These are phyloP conservation scores for Stygiomarasmius scandens DNA, from an alignment of 1,284 basidiomycete species.

Conservation along the genomic window DNA sequence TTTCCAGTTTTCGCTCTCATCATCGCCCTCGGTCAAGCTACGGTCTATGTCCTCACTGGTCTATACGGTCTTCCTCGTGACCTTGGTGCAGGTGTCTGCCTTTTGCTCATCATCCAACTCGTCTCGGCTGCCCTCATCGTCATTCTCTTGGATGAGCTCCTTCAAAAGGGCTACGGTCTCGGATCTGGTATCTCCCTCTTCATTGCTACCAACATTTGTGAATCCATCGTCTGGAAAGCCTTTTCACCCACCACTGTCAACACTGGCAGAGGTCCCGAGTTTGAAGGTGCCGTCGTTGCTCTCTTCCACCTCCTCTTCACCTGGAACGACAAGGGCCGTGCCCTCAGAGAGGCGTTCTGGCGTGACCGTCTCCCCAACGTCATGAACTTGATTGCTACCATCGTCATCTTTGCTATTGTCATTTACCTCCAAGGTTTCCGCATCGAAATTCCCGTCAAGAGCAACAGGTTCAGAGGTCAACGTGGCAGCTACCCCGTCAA, in stretches of 20 bases:
- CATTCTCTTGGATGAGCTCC: conserved; percentile 96
- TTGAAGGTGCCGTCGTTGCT: conserved; percentile 95
- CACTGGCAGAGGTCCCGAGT: conserved; percentile 97
- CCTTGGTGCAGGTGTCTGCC: conserved; percentile 95
- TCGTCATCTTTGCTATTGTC: conserved; percentile 90
- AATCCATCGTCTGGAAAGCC: conserved; percentile 99
- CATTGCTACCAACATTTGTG: conserved; percentile 99
- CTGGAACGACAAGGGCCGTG: conserved; percentile 97
- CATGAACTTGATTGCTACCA: conserved; percentile 96
- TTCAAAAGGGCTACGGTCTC: conserved; percentile 98
- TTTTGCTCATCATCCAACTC: conserved; percentile 94
- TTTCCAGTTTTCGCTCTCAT: conserved; percentile 90
- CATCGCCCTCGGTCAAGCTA: conserved; percentile 95
- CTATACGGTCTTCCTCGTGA: conserved; percentile 94
- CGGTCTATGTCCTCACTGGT: conserved; percentile 96
- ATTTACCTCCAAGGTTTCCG: conserved; percentile 99
- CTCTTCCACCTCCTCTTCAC: conserved; percentile 98
- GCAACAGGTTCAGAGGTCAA: conserved; percentile 94
- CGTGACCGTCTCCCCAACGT: conserved; percentile 95
- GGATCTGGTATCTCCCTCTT: conserved; percentile 98
- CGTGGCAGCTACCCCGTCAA: conserved; percentile 96
- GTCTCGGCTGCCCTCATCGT: conserved; percentile 94
- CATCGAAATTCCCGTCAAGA: conserved; percentile 98
- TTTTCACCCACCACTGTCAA: conserved; percentile 98
- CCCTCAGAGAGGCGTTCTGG: conserved; percentile 98